These are phyloP conservation scores for Hymenoscyphus linearis DNA, from an alignment of 2,329 filamentous ascomycete genomes.

Conservation along the genomic window DNA sequence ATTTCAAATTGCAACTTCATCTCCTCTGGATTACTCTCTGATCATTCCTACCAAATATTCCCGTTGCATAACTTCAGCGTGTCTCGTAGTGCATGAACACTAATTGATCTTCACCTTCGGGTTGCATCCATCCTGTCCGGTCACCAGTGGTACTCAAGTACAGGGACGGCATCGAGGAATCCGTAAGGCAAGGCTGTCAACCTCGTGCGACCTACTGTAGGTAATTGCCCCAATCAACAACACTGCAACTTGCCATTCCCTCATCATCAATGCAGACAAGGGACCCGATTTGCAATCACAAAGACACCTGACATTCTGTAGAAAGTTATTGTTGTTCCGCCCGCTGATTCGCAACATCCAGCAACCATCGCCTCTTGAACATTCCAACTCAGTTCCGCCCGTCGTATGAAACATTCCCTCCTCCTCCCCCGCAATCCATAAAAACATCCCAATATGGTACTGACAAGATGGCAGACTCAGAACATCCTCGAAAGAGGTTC, in stretches of 20 bases:
- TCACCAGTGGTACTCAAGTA: no score
- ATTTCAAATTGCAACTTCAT: background rate
- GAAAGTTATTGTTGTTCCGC: background rate
- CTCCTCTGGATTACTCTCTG: background rate
- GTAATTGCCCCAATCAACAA: background rate
- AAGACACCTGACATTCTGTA: background rate
- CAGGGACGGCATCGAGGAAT: no score
- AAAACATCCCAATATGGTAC: conserved; percentile 3
- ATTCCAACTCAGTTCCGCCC: background rate
- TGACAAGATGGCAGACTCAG: conserved; percentile 14
- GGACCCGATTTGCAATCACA: background rate
- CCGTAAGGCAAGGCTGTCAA: background rate
- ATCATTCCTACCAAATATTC: background rate
- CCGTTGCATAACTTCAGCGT: background rate
- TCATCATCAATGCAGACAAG: background rate
- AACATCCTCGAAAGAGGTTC: conserved; percentile 11
- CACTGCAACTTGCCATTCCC: background rate
- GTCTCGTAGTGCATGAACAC: background rate
- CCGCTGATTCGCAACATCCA: background rate
- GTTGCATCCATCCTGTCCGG: background rate
- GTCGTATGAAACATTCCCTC: background rate
- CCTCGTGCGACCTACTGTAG: background rate
- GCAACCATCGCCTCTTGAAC: background rate
- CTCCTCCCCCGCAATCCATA: background rate
- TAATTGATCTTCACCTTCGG: background rate